Conservation (phyloP, 441 rosid species). For the Bruguiera hainesii region DNA sequence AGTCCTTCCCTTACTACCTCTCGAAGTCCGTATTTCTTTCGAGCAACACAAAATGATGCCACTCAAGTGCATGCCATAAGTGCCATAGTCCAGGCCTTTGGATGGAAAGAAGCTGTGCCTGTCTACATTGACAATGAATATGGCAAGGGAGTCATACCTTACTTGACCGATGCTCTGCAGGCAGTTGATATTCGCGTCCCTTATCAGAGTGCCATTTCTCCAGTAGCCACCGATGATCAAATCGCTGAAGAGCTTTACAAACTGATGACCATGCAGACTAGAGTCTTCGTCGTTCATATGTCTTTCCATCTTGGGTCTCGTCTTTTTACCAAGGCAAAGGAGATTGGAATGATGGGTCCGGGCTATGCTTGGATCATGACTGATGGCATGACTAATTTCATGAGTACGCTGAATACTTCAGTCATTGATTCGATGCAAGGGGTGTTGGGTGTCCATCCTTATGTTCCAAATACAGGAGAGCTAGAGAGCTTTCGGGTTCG, state of each 20-base stretch:
- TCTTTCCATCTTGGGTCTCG: constrained; percentile 27
- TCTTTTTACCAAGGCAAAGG: constrained; percentile 40
- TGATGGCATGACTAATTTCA: constrained; percentile 30
- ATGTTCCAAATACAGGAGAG: constrained; percentile 24
- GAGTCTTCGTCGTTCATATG: constrained; percentile 68
- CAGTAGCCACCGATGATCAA: constrained; percentile 33
- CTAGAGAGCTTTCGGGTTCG: constrained; percentile 26
- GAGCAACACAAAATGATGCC: too few species aligned
- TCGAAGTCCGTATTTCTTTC: too few species aligned
- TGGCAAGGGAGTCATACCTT: too few species aligned
- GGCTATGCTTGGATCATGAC: constrained; percentile 68
- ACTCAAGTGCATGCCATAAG: too few species aligned
- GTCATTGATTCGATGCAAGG: constrained; percentile 46
- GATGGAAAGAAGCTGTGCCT: too few species aligned
- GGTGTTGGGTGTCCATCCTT: constrained; percentile 43
- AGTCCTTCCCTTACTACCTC: neutral
- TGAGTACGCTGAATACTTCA: constrained; percentile 9
- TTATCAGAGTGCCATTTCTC: constrained; percentile 38
- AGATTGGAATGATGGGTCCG: constrained; percentile 50
- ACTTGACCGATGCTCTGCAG: too few species aligned
- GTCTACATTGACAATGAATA: too few species aligned
- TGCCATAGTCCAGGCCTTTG: too few species aligned
- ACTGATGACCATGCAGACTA: constrained; percentile 15
- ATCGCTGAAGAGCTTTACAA: constrained; percentile 11
- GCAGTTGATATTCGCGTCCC: constrained; percentile 34